Conservation (phyloP, 805 yeast species). For the Candida takata region DNA sequence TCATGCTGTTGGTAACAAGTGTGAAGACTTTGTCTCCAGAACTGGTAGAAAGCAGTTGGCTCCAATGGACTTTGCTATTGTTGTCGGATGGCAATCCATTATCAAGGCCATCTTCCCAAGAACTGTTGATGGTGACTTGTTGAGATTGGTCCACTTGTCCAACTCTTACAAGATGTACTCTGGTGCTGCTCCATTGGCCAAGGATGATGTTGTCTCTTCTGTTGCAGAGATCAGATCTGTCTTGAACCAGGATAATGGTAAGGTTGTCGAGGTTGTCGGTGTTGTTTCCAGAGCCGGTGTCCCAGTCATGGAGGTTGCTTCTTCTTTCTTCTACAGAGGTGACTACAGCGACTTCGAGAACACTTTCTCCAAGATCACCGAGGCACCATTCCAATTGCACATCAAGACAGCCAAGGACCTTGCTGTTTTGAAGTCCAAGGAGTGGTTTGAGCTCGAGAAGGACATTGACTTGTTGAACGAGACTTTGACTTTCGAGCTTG, state of each 20-base stretch:
- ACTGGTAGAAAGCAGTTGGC: conserved; percentile 80
- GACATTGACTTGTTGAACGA: conserved; percentile 67
- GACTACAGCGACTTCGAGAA: conserved; percentile 78
- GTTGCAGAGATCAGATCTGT: conserved; percentile 84
- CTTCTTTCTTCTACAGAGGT: conserved; percentile 96
- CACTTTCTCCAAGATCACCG: conserved; percentile 83
- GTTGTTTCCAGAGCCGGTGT: conserved; percentile 66
- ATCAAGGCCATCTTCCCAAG: conserved; percentile 97
- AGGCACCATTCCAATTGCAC: conserved; percentile 77
- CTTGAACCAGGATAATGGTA: conserved; percentile 86
- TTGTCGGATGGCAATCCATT: conserved; percentile 96
- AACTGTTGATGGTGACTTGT: conserved; percentile 91
- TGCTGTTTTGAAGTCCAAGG: conserved; percentile 90
- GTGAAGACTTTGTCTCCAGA: conserved; percentile 91
- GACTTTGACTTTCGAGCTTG: conserved; percentile 82
- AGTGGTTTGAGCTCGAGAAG: conserved; percentile 89
- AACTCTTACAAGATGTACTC: conserved; percentile 92
- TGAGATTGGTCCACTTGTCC: conserved; percentile 89
- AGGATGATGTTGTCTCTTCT: conserved; percentile 79
- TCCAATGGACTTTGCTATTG: conserved; percentile 99
- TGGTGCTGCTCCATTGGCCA: conserved; percentile 82
- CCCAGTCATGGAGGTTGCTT: conserved; percentile 89
- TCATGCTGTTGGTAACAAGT: conserved; percentile 94
- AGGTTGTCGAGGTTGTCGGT: conserved; percentile 93
- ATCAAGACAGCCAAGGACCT: conserved; percentile 77